Conservation (phyloP, 805 yeast genomes). For the Zygotorulaspora florentina region DNA sequence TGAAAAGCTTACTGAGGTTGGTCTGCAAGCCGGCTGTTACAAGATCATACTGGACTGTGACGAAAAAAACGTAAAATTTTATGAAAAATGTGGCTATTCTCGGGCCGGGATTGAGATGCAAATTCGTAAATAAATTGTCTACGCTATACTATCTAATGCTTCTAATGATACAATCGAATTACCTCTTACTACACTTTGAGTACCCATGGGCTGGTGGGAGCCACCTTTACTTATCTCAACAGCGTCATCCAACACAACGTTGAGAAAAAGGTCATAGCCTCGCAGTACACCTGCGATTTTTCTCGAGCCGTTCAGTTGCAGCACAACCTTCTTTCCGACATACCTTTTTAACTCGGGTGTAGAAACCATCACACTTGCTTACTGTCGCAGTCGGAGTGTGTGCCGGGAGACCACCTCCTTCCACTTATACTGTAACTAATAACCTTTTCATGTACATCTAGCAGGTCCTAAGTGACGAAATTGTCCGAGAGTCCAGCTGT, state of each 20-base stretch:
- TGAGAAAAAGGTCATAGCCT: constrained; percentile 81
- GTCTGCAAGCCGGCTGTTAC: constrained; percentile 63
- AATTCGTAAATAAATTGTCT: constrained; percentile 32
- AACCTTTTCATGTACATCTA: too few relatives aligned
- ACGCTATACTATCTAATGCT: constrained; percentile 35
- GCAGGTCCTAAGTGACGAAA: too few relatives aligned
- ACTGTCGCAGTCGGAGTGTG: background rate
- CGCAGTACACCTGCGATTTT: constrained; percentile 73
- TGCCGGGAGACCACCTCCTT: too few relatives aligned
- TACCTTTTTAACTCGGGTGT: constrained; percentile 62
- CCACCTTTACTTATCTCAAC: constrained; percentile 53
- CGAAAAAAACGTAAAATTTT: constrained; percentile 74
- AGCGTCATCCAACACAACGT: constrained; percentile 67
- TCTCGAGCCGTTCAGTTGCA: constrained; percentile 76
- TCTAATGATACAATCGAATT: constrained; percentile 73
- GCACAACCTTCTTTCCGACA: constrained; percentile 67
- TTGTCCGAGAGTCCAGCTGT: too few relatives aligned
- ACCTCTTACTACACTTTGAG: constrained; percentile 66
- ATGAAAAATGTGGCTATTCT: constrained; percentile 78
- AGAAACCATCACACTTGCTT: constrained; percentile 45
- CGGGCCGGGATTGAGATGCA: constrained; percentile 70
- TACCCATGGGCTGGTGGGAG: constrained; percentile 55
- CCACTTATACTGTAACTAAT: too few relatives aligned
- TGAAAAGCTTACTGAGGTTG: constrained; percentile 55
- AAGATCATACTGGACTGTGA: constrained; percentile 89